Conservation (phyloP, 768 basidiomycete species). For the Xerocomellus amylosporus region DNA sequence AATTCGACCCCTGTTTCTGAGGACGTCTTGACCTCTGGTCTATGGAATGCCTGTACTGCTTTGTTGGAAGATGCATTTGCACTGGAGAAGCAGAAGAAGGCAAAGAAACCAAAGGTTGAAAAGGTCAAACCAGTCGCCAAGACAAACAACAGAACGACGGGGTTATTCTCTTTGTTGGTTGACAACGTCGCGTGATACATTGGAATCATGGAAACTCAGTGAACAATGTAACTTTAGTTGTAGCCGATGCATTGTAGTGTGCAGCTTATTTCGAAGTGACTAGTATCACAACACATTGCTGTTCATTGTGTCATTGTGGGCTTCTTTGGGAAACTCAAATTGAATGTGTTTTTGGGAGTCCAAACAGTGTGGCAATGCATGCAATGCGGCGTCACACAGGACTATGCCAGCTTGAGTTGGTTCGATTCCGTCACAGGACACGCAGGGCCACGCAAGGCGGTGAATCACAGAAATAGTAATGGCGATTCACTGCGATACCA, state of each 20-base stretch:
- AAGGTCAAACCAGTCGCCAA: conserved; percentile 14
- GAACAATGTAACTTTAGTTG: not conserved
- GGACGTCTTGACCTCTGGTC: conserved; percentile 27
- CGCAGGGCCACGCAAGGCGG: no score
- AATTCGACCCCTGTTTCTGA: conserved; percentile 20
- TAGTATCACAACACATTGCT: not conserved
- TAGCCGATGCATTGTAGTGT: not conserved
- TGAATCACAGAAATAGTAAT: no score
- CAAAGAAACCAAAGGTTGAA: conserved; percentile 34
- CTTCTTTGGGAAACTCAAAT: not conserved
- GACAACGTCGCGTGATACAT: conserved; percentile 35
- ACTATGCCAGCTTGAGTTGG: not conserved
- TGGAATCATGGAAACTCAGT: not conserved
- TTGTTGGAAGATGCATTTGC: conserved; percentile 50
- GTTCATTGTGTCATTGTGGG: no score
- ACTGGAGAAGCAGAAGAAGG: conserved; percentile 46
- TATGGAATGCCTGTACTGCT: conserved; percentile 48
- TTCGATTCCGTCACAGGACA: no score
- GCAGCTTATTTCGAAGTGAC: not conserved
- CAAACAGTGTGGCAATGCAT: no score
- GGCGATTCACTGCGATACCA: no score
- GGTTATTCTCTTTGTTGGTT: conserved; percentile 42
- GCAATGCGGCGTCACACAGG: not conserved
- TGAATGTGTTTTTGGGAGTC: not conserved
- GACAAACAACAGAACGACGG: conserved; percentile 22